Percentiles rank a stretch among this genome's conserved stretches.
These are phyloP conservation scores for Malassezia yamatoensis DNA, from an alignment of 1,284 basidiomycete genomes.

Conservation along the genomic window DNA sequence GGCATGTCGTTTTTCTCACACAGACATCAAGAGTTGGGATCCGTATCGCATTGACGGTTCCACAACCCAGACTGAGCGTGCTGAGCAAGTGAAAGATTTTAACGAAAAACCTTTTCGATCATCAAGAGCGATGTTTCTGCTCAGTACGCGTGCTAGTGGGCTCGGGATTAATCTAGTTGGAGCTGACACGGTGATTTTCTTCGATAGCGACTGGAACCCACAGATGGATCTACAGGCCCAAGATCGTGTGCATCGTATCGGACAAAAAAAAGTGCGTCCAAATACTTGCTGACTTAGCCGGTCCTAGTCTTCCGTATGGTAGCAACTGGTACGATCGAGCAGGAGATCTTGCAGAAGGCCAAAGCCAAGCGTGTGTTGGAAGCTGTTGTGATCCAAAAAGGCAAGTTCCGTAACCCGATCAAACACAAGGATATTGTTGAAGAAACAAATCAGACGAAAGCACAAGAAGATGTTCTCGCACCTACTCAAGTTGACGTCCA, in stretches of 20 bases:
- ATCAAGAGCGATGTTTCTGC: constrained; percentile 63
- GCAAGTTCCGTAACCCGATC: constrained; percentile 49
- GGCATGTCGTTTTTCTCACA: background rate
- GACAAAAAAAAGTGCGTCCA: constrained; percentile 60
- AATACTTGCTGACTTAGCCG: constrained; percentile 14
- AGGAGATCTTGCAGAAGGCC: constrained; percentile 78
- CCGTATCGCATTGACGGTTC: constrained; percentile 84
- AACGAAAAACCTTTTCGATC: constrained; percentile 50
- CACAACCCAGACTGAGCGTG: constrained; percentile 66
- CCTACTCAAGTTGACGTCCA: constrained; percentile 53
- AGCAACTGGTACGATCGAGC: constrained; percentile 66
- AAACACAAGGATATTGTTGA: constrained; percentile 54
- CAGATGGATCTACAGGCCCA: constrained; percentile 86
- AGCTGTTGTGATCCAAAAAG: constrained; percentile 85
- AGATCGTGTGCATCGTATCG: constrained; percentile 88
- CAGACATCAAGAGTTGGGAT: constrained; percentile 61
- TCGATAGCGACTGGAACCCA: constrained; percentile 93
- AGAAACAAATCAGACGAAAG: constrained; percentile 55
- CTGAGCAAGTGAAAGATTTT: constrained; percentile 73
- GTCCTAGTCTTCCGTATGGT: constrained; percentile 68
- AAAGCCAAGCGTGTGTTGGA: constrained; percentile 79
- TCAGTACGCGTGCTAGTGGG: constrained; percentile 85
- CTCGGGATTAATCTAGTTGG: constrained; percentile 75
- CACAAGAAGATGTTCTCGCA: constrained; percentile 15
- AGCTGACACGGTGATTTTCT: constrained; percentile 61